A percentile compares a stretch with the other conserved stretches of the same genome.
Conservation (phyloP, 1,284 basidiomycete species). For the Cryptococcus deneoformans region DNA sequence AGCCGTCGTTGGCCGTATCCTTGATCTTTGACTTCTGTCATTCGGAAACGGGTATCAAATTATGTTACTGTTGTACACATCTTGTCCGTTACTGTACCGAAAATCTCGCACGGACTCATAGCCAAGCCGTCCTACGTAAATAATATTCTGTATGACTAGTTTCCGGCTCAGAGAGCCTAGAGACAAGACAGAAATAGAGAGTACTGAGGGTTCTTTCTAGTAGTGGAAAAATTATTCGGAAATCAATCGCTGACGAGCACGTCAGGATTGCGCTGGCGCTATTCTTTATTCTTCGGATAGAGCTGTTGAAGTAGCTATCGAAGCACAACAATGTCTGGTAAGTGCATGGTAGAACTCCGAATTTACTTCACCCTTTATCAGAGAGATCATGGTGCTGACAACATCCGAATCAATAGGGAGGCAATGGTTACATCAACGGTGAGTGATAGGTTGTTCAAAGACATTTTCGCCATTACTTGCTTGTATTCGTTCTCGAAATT, state of each 20-base stretch:
- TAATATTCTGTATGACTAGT: too few species aligned
- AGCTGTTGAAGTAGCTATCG: slow-evolving; percentile 83
- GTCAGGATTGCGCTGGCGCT: slow-evolving; percentile 84
- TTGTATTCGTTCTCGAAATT: too few species aligned
- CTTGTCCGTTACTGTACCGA: too few species aligned
- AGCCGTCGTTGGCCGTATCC: neutral
- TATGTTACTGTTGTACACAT: too few species aligned
- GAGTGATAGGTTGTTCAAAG: slow-evolving; percentile 18
- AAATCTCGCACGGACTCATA: too few species aligned
- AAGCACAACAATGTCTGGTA: slow-evolving; percentile 80
- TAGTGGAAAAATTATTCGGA: neutral
- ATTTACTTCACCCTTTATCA: neutral
- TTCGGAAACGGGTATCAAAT: too few species aligned
- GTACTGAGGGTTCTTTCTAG: neutral
- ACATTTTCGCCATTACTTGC: too few species aligned
- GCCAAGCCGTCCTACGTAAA: too few species aligned
- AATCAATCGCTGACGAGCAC: neutral
- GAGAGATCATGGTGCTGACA: neutral
- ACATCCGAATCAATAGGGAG: slow-evolving; percentile 53
- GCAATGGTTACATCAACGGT: slow-evolving; percentile 92
- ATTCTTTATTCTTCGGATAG: slow-evolving; percentile 88
- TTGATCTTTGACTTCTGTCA: neutral
- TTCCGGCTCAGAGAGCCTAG: too few species aligned
- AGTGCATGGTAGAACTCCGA: slow-evolving; percentile 6
- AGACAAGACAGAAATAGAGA: too few species aligned